Base-by-base conservation (phyloP, 139 green algal species). In the Tetraselmis striata region DNA sequence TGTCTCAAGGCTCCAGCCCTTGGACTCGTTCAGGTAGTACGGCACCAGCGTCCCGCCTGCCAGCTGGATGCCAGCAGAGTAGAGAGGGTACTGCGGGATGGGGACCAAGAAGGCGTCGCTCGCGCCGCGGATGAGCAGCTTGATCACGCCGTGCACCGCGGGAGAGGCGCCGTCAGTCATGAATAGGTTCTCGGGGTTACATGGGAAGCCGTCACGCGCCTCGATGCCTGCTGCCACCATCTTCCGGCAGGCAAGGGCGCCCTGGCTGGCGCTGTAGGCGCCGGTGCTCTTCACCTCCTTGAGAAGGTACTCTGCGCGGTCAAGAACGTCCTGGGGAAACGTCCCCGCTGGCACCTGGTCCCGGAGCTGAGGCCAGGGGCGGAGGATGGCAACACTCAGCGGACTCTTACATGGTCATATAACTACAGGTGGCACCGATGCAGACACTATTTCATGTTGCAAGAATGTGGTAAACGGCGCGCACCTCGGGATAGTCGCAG, bases 1-100 rank as follows among this genome's bases (percentile, higher is more conserved):
- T 67, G 45, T 67, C 18, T 93, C 83, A 29, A 97, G 83, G 26
- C 84, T 86, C 96, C 96, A 99, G 26, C 87, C 90, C 26, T 85
- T 80, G 0, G 84, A 76, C 88, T 99, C 96, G 77, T 98, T 88
- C 27, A 98, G 90, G 75, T 94, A 92, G 86, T 99, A 99, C 1
- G 93, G 94, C 81, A 95, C 85, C 81, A 99, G 88, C 75, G 89
- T 89, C 18, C 94, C 96, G 31, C 93, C 95, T 78, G 97, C 93
- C 81, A 98, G 86, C 76, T 88, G 85, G 29, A 98, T 86, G 26
- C 92, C 92, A 2, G 95, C 95, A 1, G 90, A 93, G 84, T 96
- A 96, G 28, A 92, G 80, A 0, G 85, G 86, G 80, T 91, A 92
- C 84, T 87, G 93, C 11, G 93, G 94, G 32, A 96, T 96, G 82